Percentiles rank a stretch among this genome's conserved stretches.
Conservation (phyloP, 306 rosid genomes). For the Glycine soja region DNA sequence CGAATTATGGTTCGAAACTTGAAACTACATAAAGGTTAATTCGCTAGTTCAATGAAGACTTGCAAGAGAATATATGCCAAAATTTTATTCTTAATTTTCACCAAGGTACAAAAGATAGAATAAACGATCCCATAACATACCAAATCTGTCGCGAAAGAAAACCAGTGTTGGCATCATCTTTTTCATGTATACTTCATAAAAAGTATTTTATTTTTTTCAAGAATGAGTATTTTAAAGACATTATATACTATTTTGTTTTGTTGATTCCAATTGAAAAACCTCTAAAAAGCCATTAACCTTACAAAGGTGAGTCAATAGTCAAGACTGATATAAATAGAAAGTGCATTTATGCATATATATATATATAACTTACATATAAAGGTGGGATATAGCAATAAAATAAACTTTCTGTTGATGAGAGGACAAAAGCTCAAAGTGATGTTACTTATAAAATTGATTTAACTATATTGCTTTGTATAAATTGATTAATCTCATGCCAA, state of each 20-base stretch:
- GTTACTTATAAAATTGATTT: not conserved
- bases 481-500: not conserved
- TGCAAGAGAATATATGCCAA: conserved; percentile 18
- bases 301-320: not conserved
- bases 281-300: not conserved
- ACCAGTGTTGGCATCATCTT: not conserved
- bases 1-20: not conserved
- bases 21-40: not conserved
- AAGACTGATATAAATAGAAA: conserved; percentile 22
- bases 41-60: not conserved
- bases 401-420: not conserved
- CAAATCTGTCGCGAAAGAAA: conserved; percentile 14
- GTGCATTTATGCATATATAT: no score
- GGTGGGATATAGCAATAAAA: not conserved
- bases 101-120: not conserved
- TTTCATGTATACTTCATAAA: not conserved
- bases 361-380: not conserved
- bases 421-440: not conserved
- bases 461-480: not conserved
- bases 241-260: not conserved
- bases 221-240: conserved; percentile 22
- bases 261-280: conserved; percentile 3
- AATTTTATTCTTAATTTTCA: conserved; percentile 5
- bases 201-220: not conserved
- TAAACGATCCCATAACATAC: conserved; percentile 1